Conservation (phyloP, 225 moss, liverwort and hornwort species). For the Anthoceros angustus region DNA sequence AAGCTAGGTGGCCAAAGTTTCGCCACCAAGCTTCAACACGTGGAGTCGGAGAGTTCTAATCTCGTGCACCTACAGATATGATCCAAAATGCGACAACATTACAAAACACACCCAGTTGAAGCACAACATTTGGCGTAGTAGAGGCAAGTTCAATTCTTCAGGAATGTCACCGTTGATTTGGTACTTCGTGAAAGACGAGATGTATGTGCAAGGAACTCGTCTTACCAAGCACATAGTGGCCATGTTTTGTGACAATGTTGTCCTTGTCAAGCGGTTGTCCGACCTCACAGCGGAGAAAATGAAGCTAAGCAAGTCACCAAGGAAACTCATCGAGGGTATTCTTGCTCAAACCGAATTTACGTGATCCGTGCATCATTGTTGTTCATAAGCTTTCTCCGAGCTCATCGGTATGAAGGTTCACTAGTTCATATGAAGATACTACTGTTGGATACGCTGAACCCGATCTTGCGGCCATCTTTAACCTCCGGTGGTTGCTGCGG, state of each 20-base stretch:
- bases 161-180: no score
- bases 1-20: no score
- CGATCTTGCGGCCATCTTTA: no score
- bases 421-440: conserved; percentile 64
- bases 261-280: background rate
- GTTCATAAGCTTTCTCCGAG: background rate
- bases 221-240: background rate
- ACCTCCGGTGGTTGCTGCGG: no score
- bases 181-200: background rate
- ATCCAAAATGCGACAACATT: no score
- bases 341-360: background rate
- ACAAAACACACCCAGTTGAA: no score
- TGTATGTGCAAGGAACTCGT: background rate
- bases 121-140: no score
- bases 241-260: background rate
- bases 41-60: no score
- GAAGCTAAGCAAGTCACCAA: conserved; percentile 50
- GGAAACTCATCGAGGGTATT: conserved; percentile 58
- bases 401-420: conserved; percentile 29
- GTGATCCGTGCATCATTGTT: background rate
- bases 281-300: conserved; percentile 23
- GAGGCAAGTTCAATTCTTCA: no score
- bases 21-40: no score
- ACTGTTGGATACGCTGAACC: no score
- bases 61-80: no score